Evolutionary conservation across 1,139 yeast genomes (phyloP).

Genomic region (Blastobotrys buckinghamii): DNA sequence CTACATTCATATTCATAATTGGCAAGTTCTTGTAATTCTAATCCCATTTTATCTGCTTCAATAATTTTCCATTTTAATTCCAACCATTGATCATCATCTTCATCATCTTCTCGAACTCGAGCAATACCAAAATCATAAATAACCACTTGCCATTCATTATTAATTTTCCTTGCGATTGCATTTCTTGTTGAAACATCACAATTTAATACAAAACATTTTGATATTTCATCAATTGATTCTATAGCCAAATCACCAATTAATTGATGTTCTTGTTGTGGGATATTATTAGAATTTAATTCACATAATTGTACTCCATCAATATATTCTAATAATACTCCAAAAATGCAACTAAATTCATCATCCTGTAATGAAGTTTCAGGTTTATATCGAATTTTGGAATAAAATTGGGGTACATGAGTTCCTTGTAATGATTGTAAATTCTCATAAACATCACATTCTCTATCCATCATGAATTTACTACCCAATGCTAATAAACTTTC

Average conservation of each 20-base stretch:
- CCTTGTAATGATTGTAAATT: slow-evolving; percentile 7
- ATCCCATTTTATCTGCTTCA: slow-evolving; percentile 11
- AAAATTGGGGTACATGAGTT: slow-evolving; percentile 1
- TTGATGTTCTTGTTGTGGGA: slow-evolving; percentile 7
- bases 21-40: slow-evolving; percentile 8
- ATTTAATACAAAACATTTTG: slow-evolving; percentile 6
- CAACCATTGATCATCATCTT: slow-evolving; percentile 7
- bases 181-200: slow-evolving; percentile 11
- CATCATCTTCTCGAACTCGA: slow-evolving; percentile 2
- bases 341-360: background rate
- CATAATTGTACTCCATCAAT: slow-evolving; percentile 2
- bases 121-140: slow-evolving; percentile 12
- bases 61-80: slow-evolving; percentile 8
- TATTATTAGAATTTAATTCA: background rate
- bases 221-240: slow-evolving; percentile 3
- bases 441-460: slow-evolving; percentile 9
- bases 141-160: slow-evolving; percentile 2
- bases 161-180: slow-evolving; percentile 1
- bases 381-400: slow-evolving; percentile 1
- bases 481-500: slow-evolving; percentile 7
- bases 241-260: slow-evolving; percentile 9
- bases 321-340: slow-evolving; percentile 8
- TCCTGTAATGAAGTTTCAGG: background rate
- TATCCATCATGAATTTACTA: slow-evolving; percentile 9
- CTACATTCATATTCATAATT: slow-evolving; percentile 10